Conservation (phyloP, 1,139 yeast genomes). For the Yamadazyma dushanensis region DNA sequence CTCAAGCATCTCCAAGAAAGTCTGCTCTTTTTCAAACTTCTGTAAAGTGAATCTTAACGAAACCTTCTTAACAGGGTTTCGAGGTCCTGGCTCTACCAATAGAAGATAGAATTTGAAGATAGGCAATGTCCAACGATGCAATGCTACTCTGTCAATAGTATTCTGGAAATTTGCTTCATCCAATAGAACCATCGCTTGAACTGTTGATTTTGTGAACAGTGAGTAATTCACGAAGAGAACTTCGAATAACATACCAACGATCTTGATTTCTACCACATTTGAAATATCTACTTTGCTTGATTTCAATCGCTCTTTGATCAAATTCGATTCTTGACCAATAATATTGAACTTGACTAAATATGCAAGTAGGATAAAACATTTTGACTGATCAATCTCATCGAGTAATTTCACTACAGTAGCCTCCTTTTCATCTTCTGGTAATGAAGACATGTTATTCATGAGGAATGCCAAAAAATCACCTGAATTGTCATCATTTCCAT, state of each 20-base stretch:
- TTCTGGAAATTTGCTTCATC: constrained; percentile 28
- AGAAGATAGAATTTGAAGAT: constrained; percentile 31
- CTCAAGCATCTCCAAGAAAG: constrained; percentile 20
- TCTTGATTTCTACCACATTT: constrained; percentile 21
- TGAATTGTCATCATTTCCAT: constrained; percentile 3
- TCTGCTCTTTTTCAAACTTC: constrained; percentile 18
- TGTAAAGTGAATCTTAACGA: constrained; percentile 19
- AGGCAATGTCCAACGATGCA: constrained; percentile 31
- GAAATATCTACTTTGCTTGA: constrained; percentile 11
- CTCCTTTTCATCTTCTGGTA: neutral
- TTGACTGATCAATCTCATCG: constrained; percentile 2
- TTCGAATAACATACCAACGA: constrained; percentile 29
- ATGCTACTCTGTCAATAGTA: constrained; percentile 20
- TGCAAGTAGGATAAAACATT: constrained; percentile 1
- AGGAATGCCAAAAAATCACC: constrained; percentile 4
- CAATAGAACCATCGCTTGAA: constrained; percentile 35
- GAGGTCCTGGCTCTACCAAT: constrained; percentile 39
- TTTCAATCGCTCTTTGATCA: constrained; percentile 8
- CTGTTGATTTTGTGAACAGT: constrained; percentile 30
- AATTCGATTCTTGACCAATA: constrained; percentile 14
- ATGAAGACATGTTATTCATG: constrained; percentile 1
- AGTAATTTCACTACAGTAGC: neutral
- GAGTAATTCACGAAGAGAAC: constrained; percentile 23
- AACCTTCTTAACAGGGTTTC: constrained; percentile 25
- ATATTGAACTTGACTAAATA: constrained; percentile 6